Evolutionary conservation across 108 stramenopile genomes (phyloP).

Genomic region (Ochromonas danica): DNA sequence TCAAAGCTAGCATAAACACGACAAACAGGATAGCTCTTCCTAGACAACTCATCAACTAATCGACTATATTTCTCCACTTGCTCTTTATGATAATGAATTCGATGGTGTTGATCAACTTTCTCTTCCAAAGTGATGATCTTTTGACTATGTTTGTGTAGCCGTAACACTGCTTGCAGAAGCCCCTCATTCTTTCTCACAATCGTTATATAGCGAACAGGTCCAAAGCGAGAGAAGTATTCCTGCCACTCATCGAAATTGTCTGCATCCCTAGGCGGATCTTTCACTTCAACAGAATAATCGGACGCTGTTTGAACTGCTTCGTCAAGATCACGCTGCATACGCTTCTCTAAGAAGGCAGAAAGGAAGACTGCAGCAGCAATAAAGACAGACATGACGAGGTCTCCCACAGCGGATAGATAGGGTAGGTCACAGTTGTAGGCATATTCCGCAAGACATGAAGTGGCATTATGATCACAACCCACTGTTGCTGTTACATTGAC

Average conservation of each 20-base stretch:
- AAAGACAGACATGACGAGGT: background rate
- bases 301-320: slow-evolving; percentile 53
- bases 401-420: background rate
- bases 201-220: slow-evolving; percentile 18
- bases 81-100: background rate
- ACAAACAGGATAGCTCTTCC: background rate
- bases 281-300: slow-evolving; percentile 41
- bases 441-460: background rate
- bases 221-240: slow-evolving; percentile 29
- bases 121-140: background rate
- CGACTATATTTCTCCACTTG: background rate
- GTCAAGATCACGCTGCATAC: slow-evolving; percentile 42
- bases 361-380: background rate
- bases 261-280: slow-evolving; percentile 29
- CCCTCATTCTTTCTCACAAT: slow-evolving; percentile 37
- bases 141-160: background rate
- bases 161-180: slow-evolving; percentile 35
- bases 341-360: background rate
- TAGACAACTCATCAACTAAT: background rate
- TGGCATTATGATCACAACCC: background rate
- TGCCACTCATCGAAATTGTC: slow-evolving; percentile 30
- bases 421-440: background rate
- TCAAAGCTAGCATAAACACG: slow-evolving; percentile 50
- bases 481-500: slow-evolving; percentile 24
- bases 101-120: background rate